Evolutionary conservation across 306 rosid genomes (phyloP).

Genomic region (Sesbania bispinosa): DNA sequence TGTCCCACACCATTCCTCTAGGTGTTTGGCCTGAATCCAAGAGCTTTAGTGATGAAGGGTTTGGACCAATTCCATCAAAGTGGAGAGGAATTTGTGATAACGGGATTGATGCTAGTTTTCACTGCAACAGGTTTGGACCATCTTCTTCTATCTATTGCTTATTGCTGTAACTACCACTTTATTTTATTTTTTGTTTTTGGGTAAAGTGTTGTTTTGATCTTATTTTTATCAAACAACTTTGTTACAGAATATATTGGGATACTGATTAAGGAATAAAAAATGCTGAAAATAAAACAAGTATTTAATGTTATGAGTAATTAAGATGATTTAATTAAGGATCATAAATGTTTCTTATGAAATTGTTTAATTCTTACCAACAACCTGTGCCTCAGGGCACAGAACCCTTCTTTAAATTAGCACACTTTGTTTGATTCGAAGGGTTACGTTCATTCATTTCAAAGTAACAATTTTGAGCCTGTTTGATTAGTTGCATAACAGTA

Average conservation of each 20-base stretch:
- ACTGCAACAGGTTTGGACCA: neutral
- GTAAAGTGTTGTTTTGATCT: too few species aligned
- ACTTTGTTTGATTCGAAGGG: neutral
- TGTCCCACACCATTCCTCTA: conserved; percentile 1
- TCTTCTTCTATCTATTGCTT: neutral
- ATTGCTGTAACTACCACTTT: too few species aligned
- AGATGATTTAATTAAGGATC: neutral
- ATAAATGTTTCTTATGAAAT: neutral
- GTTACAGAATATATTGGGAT: neutral
- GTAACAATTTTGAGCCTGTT: too few species aligned
- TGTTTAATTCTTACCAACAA: neutral
- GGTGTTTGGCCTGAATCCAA: conserved; percentile 75
- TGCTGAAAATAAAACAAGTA: too few species aligned
- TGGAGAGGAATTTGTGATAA: conserved; percentile 58
- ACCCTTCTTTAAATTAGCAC: too few species aligned
- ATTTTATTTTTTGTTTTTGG: too few species aligned
- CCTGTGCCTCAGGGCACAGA: neutral
- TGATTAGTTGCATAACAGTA: too few species aligned
- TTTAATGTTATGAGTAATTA: neutral
- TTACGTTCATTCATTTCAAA: neutral
- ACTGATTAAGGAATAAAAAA: neutral
- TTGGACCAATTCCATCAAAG: conserved; percentile 51
- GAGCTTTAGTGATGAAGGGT: conserved; percentile 56
- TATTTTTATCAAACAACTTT: neutral
- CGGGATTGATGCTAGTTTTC: conserved; percentile 42